A percentile compares a stretch with the other conserved stretches of the same genome.
Evolutionary conservation across 371 early-diverging fungal genomes (phyloP).

Genomic region (Capniomyces stellatus): DNA sequence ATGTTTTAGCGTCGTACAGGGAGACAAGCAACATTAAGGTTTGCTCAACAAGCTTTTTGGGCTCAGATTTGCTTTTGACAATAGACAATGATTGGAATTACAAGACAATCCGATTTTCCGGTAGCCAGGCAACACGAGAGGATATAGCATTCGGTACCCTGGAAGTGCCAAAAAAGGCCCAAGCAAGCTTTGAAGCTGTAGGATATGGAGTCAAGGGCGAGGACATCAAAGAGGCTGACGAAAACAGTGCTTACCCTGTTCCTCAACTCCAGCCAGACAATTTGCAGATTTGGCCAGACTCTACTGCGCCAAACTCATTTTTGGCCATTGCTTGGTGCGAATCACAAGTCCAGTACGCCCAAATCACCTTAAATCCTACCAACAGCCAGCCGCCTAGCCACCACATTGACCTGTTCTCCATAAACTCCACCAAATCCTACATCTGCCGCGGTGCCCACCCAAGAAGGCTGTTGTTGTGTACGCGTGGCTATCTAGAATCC

Average conservation of each 20-base stretch:
- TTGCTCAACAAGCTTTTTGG: not conserved
- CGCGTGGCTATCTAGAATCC: not conserved
- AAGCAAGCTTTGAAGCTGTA: not conserved
- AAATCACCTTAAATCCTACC: not conserved
- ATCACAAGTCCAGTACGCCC: not conserved
- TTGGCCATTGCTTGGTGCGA: constrained; percentile 1
- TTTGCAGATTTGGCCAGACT: not conserved
- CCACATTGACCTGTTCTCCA: not conserved
- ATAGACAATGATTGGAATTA: not conserved
- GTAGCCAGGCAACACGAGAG: not conserved
- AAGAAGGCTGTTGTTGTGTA: not conserved
- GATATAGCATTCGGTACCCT: not conserved
- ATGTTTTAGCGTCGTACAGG: not conserved
- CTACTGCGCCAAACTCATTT: not conserved
- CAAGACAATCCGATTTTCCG: not conserved
- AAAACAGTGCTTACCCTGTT: not conserved
- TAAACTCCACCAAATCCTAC: not conserved
- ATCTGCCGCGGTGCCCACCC: not conserved
- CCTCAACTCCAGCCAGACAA: not conserved
- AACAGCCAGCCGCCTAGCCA: not conserved
- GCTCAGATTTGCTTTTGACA: not conserved
- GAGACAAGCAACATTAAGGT: not conserved
- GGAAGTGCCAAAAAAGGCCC: not conserved
- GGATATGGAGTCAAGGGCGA: not conserved
- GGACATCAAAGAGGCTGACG: not conserved